phyloP scores from a whole-genome alignment of 805 yeast species.

The Wickerhamiella shivajii region DNA sequence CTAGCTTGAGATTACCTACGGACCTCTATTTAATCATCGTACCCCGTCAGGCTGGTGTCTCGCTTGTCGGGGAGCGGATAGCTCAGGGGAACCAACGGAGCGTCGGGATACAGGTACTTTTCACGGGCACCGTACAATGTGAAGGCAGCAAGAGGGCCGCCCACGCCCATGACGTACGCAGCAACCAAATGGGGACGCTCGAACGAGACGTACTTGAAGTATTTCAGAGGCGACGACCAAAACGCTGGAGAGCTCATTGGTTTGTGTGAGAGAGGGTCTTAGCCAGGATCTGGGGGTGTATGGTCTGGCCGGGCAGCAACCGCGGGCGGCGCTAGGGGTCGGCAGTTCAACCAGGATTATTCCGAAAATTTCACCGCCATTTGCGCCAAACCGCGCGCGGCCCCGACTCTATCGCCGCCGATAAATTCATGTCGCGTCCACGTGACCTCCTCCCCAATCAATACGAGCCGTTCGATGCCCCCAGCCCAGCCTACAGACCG shows the following conservation, averaged over 20 bases:
- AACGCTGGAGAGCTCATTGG: slow-evolving; percentile 13
- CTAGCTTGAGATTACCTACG: too few species aligned
- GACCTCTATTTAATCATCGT: slow-evolving; percentile 26
- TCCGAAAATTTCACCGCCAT: too few species aligned
- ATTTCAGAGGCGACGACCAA: slow-evolving; percentile 25
- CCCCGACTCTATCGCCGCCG: too few species aligned
- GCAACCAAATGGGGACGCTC: slow-evolving; percentile 61
- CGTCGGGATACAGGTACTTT: slow-evolving; percentile 49
- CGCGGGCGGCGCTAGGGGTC: too few species aligned
- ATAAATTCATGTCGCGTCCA: too few species aligned
- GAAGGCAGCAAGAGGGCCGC: slow-evolving; percentile 51
- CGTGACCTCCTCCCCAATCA: too few species aligned
- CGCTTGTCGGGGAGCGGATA: slow-evolving; percentile 26
- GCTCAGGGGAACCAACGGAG: slow-evolving; percentile 44
- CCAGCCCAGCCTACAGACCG: slow-evolving; percentile 17
- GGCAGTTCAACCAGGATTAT: too few species aligned
- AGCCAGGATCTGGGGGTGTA: too few species aligned
- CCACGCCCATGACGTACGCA: slow-evolving; percentile 45
- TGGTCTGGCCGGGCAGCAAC: too few species aligned
- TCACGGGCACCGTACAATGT: slow-evolving; percentile 55
- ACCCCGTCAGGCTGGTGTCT: slow-evolving; percentile 22
- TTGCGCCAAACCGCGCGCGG: too few species aligned
- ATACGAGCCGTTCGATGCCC: not conserved
- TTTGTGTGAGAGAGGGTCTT: too few species aligned
- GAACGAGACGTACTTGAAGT: slow-evolving; percentile 55